Base-by-base conservation (phyloP, 805 yeast genomes). In the Lipomyces japonicus region DNA sequence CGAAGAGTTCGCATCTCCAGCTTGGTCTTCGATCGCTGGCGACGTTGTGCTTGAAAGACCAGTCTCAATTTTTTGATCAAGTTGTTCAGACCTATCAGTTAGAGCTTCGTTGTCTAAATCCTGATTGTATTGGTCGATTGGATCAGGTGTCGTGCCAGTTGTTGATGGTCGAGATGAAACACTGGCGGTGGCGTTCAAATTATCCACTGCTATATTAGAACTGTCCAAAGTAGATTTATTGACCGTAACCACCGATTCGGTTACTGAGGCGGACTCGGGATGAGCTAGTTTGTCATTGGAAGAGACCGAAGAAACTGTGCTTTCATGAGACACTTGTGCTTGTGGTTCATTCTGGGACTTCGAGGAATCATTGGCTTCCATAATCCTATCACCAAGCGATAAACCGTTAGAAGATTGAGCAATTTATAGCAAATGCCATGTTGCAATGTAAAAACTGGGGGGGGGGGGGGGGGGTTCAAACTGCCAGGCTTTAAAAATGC, bases 301-400 rank as follows among this genome's bases (percentile, higher is more conserved):
- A 12, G n/a, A n/a, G n/a, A 30, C 12, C n/a, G n/a, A 30, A 30
- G n/a, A n/a, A n/a, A 30, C 34, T 12, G n/a, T 12, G 34, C n/a
- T n/a, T n/a, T 30, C 12, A n/a, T 30, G 34, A 30, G n/a, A 30
- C 34, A 30, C 34, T 30, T 30, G 12, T 21, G 14, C n/a, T 25
- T 39, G 18, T 22, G 10, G 10, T 16, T 39, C n/a, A 28, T 23
- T 46, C 44, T 51, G 48, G 26, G 47, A 18, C 35, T 34, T 46
- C 48, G 49, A 34, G 9, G 44, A 41, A 38, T 53, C 58, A 50
- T 50, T 50, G 46, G 51, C 58, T 28, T 54, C 58, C 58, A 54
- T 54, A 52, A 51, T 54, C 50, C 49, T 53, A 25, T 24, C 24
- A n/a, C n/a, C n/a, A n/a, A n/a, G n/a, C n/a, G n/a, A n/a, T n/a